phyloP scores from a whole-genome alignment of 345 rosid species.

The Gossypium arboreum region DNA sequence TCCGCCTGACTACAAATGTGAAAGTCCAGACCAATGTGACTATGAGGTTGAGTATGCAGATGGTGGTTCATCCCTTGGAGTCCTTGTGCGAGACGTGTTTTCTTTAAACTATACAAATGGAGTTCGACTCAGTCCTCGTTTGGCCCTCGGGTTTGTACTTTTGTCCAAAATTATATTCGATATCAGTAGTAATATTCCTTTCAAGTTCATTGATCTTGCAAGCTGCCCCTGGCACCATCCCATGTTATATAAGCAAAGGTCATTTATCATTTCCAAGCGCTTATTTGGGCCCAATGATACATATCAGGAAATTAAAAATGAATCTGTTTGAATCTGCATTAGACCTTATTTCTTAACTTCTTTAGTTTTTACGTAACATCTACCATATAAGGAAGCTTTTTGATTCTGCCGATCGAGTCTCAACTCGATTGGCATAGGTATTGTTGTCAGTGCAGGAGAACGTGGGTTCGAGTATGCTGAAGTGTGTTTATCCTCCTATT shows the following conservation, averaged over 20 bases:
- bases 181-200: background rate
- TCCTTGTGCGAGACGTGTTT: slow-evolving; percentile 73
- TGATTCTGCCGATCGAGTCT: too few relatives aligned
- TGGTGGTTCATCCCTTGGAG: slow-evolving; percentile 90
- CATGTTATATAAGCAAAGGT: background rate
- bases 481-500: too few relatives aligned
- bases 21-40: slow-evolving; percentile 70
- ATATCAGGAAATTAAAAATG: background rate
- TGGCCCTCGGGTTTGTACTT: slow-evolving; percentile 64
- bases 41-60: slow-evolving; percentile 91
- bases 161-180: background rate
- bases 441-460: too few relatives aligned
- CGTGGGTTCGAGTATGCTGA: too few relatives aligned
- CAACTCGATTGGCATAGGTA: too few relatives aligned
- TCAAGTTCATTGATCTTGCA: background rate
- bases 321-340: background rate
- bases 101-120: slow-evolving; percentile 60
- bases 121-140: slow-evolving; percentile 47
- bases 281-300: background rate
- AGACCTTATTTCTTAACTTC: background rate
- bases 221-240: background rate
- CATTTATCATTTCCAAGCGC: background rate
- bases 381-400: background rate
- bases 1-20: slow-evolving; percentile 45
- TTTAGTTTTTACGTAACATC: background rate